These are phyloP conservation scores for Fusarium sp. DNA, from an alignment of 2,329 filamentous ascomycete species.

Conservation along the genomic window DNA sequence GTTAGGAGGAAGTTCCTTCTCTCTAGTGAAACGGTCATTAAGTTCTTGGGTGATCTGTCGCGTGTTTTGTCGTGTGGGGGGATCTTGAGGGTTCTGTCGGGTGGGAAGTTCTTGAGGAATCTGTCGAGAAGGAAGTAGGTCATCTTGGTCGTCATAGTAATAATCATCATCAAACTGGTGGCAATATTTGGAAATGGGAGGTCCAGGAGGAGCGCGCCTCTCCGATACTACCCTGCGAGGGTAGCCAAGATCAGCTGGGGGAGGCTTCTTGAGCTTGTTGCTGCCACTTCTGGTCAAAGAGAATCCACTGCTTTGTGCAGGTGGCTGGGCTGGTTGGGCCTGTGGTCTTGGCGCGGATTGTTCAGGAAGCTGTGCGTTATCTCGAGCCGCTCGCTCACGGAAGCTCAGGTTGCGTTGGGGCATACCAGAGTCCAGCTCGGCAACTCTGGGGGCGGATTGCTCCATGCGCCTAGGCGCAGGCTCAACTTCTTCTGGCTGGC, in stretches of 20 bases:
- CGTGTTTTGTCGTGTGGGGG: constrained; percentile 28
- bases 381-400: constrained; percentile 67
- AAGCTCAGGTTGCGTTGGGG: constrained; percentile 70
- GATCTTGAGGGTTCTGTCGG: constrained; percentile 27
- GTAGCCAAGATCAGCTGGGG: constrained; percentile 64
- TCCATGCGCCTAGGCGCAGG: constrained; percentile 35
- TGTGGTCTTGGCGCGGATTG: constrained; percentile 43
- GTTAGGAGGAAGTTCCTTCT: constrained; percentile 52
- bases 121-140: constrained; percentile 27
- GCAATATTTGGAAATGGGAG: constrained; percentile 23
- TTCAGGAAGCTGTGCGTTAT: constrained; percentile 55
- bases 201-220: constrained; percentile 43
- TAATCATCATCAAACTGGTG: constrained; percentile 35
- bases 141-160: constrained; percentile 38
- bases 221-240: constrained; percentile 59
- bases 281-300: constrained; percentile 63
- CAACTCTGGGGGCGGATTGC: constrained; percentile 61
- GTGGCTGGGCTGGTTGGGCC: constrained; percentile 48
- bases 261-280: constrained; percentile 70
- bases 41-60: constrained; percentile 32
- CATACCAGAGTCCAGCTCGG: constrained; percentile 49
- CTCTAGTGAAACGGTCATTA: constrained; percentile 48
- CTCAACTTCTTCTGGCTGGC: constrained; percentile 37
- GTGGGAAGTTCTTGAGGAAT: constrained; percentile 30
- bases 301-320: constrained; percentile 52